phyloP scores from a whole-genome alignment of 176 grass and related monocot genomes.

The Eleusine coracana region DNA sequence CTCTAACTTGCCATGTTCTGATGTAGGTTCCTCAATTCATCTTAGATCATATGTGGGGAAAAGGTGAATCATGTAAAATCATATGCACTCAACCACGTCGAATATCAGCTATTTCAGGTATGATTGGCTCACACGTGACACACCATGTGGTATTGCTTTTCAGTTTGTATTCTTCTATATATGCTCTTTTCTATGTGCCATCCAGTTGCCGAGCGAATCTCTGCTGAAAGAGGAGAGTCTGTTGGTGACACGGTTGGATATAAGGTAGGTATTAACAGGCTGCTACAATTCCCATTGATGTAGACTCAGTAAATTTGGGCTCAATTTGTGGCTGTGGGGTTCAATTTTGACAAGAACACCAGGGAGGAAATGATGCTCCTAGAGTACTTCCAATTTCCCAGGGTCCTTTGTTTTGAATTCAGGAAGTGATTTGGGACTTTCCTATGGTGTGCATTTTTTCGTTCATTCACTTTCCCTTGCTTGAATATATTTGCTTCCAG shows the following conservation, averaged over 20 bases:
- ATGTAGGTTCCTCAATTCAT: slow-evolving; percentile 98
- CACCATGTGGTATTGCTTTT: slow-evolving; percentile 1
- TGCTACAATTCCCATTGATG: slow-evolving; percentile 23
- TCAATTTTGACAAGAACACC: not conserved
- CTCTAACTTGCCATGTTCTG: slow-evolving; percentile 8
- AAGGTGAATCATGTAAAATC: slow-evolving; percentile 84
- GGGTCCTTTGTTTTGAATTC: slow-evolving; percentile 9
- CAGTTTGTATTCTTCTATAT: slow-evolving; percentile 29
- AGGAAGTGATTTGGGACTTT: not conserved
- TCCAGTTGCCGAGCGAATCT: slow-evolving; percentile 92
- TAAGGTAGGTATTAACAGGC: slow-evolving; percentile 84
- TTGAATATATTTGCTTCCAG: slow-evolving; percentile 16
- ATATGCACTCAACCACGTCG: slow-evolving; percentile 94
- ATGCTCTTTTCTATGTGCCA: slow-evolving; percentile 29
- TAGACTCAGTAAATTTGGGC: slow-evolving; percentile 4
- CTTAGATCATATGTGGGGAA: slow-evolving; percentile 93
- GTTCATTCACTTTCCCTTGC: slow-evolving; percentile 4
- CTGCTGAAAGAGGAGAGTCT: slow-evolving; percentile 88
- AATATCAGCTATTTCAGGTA: slow-evolving; percentile 96
- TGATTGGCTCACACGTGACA: slow-evolving; percentile 23
- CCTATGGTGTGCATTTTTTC: not conserved
- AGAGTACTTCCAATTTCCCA: not conserved
- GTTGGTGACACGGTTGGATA: slow-evolving; percentile 94
- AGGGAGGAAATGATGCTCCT: not conserved
- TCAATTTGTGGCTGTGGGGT: not conserved